A percentile compares a stretch with the other conserved stretches of the same genome.
These are phyloP conservation scores for Aspergillus sp. DNA, from an alignment of 2,329 filamentous ascomycete genomes.

Conservation along the genomic window DNA sequence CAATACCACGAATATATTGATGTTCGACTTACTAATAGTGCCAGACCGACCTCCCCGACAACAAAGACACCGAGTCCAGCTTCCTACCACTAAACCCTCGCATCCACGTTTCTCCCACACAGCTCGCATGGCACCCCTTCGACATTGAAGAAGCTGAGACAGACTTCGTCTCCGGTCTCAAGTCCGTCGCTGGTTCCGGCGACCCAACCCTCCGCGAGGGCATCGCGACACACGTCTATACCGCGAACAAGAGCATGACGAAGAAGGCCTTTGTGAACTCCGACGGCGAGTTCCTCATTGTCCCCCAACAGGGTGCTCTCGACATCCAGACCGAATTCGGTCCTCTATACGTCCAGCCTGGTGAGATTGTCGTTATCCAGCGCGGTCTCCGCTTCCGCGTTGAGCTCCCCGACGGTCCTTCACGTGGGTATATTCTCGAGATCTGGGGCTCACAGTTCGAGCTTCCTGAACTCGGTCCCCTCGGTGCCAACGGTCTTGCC, in stretches of 20 bases:
- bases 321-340: constrained; percentile 73
- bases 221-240: constrained; percentile 60
- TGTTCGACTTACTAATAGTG: constrained; percentile 8
- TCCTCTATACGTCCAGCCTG: constrained; percentile 65
- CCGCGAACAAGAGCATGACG: constrained; percentile 61
- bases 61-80: constrained; percentile 39
- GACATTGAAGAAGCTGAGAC: constrained; percentile 54
- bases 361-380: constrained; percentile 70
- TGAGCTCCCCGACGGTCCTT: constrained; percentile 62
- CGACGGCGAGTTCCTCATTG: constrained; percentile 69
- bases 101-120: constrained; percentile 60
- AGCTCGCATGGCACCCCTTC: constrained; percentile 63
- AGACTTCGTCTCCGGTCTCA: constrained; percentile 61
- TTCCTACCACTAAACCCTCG: constrained; percentile 53
- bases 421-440: constrained; percentile 69
- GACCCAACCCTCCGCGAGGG: constrained; percentile 62
- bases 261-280: constrained; percentile 63
- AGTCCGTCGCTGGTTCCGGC: constrained; percentile 60
- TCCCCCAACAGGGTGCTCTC: constrained; percentile 67
- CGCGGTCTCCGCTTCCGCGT: constrained; percentile 68
- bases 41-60: constrained; percentile 53
- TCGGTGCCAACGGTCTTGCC: constrained; percentile 69
- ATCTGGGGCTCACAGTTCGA: constrained; percentile 68
- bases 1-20: not conserved
- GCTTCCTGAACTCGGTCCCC: constrained; percentile 68